Conservation (phyloP, 371 early-diverging fungal genomes). For the Furculomyces boomerangus region DNA sequence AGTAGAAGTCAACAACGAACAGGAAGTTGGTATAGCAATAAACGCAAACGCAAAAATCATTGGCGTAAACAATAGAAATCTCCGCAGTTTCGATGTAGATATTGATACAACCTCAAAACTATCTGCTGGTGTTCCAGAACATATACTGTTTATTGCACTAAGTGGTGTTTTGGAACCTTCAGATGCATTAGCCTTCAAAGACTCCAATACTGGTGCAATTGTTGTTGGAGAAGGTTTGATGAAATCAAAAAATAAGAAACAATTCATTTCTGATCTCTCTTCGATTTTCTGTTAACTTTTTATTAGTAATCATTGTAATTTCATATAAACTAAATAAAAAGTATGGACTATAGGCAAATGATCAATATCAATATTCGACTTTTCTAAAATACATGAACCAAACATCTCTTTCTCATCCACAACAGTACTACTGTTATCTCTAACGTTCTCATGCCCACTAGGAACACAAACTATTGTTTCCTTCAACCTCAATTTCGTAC, state of each 20-base stretch:
- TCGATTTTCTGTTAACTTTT: not conserved
- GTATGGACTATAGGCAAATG: constrained; percentile 23
- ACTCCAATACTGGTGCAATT: constrained; percentile 59
- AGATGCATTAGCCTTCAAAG: constrained; percentile 68
- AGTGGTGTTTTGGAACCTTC: constrained; percentile 69
- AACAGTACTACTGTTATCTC: not conserved
- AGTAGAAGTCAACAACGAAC: constrained; percentile 84
- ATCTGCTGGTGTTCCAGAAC: constrained; percentile 34
- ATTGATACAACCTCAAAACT: constrained; percentile 62
- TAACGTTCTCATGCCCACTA: constrained; percentile 40
- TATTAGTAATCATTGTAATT: constrained; percentile 6
- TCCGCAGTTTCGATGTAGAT: constrained; percentile 89
- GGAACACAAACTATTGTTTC: constrained; percentile 71
- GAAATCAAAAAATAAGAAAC: constrained; percentile 41
- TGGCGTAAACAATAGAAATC: constrained; percentile 93
- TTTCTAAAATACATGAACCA: not conserved
- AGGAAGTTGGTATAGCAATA: constrained; percentile 76
- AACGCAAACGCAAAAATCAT: constrained; percentile 67
- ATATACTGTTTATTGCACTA: constrained; percentile 52
- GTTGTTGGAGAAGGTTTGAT: constrained; percentile 92
- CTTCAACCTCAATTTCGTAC: constrained; percentile 38
- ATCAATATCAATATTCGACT: not conserved
- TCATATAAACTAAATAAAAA: constrained; percentile 25
- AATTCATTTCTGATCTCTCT: not conserved
- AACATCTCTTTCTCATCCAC: not conserved